These are phyloP conservation scores for Septoria petroselini DNA, from an alignment of 2,329 filamentous ascomycete species.

Conservation along the genomic window DNA sequence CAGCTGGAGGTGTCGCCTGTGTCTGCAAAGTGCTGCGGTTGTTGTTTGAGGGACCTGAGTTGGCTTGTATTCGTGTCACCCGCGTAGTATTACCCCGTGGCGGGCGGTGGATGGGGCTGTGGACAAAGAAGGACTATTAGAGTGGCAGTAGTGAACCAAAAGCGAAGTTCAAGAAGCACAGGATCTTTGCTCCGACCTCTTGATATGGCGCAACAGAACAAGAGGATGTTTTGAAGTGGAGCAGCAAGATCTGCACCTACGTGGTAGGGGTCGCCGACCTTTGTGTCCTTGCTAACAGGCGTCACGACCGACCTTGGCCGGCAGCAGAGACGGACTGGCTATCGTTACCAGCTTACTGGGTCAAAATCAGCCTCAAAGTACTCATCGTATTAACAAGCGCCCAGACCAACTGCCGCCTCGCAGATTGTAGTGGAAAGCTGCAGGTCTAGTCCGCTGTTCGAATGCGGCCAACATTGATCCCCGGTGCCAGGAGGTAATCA, in stretches of 20 bases:
- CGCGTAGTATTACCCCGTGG: conserved; percentile 27
- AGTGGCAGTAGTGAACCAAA: conserved; percentile 22
- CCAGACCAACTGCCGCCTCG: conserved; percentile 43
- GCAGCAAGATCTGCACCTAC: conserved; percentile 29
- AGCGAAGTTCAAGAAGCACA: conserved; percentile 23
- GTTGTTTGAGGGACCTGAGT: conserved; percentile 23
- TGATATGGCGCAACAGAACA: conserved; percentile 26
- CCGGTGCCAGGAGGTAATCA: conserved; percentile 30
- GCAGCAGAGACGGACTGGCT: conserved; percentile 30
- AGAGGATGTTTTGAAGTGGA: conserved; percentile 27
- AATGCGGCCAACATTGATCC: conserved; percentile 41
- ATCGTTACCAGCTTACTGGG: conserved; percentile 40
- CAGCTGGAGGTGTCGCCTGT: conserved; percentile 17
- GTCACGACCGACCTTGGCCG: conserved; percentile 34
- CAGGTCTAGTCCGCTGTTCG: conserved; percentile 43
- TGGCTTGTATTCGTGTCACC: conserved; percentile 25
- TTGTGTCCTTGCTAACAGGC: conserved; percentile 29
- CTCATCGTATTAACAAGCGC: conserved; percentile 42
- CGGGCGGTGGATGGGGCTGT: conserved; percentile 24
- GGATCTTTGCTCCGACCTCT: conserved; percentile 18
- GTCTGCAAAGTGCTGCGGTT: conserved; percentile 21
- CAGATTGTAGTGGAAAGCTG: conserved; percentile 48
- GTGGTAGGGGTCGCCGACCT: conserved; percentile 33
- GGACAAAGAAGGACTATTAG: conserved; percentile 29
- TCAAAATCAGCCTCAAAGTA: conserved; percentile 44